These are phyloP conservation scores for Hordeum vulgare DNA, from an alignment of 176 grass and related monocot genomes.

Conservation along the genomic window DNA sequence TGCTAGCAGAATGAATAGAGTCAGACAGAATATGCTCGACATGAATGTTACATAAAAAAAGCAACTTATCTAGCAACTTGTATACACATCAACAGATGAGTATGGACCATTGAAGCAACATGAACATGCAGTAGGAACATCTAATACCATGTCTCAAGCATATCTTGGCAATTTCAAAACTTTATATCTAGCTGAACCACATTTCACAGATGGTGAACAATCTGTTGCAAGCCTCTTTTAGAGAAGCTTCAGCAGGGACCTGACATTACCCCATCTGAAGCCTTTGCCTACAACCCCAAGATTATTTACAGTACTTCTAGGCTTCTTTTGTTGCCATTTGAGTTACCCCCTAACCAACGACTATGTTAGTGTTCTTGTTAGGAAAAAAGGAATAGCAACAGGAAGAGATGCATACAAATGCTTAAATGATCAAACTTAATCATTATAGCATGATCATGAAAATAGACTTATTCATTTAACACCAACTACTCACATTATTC, in stretches of 20 bases:
- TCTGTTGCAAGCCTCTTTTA: slow-evolving; percentile 28
- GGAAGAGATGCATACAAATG: background rate
- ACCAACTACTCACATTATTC: background rate
- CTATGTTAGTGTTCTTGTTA: background rate
- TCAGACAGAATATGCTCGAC: background rate
- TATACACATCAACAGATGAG: background rate
- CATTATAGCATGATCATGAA: background rate
- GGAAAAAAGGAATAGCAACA: background rate
- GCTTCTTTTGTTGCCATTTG: slow-evolving; percentile 26
- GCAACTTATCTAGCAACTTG: background rate
- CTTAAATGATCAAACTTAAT: background rate
- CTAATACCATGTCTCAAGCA: background rate
- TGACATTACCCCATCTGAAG: slow-evolving; percentile 47
- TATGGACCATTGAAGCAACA: background rate
- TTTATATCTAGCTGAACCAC: slow-evolving; percentile 10
- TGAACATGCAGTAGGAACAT: background rate
- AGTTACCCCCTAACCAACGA: background rate
- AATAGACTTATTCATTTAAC: background rate
- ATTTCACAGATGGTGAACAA: background rate
- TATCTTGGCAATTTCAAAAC: background rate
- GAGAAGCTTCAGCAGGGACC: slow-evolving; percentile 14
- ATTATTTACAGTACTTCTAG: slow-evolving; percentile 43
- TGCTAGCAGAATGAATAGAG: background rate
- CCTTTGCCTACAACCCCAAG: slow-evolving; percentile 70
- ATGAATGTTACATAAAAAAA: background rate